phyloP scores from a whole-genome alignment of 129 eudicot species.

The Arctium lappa region DNA sequence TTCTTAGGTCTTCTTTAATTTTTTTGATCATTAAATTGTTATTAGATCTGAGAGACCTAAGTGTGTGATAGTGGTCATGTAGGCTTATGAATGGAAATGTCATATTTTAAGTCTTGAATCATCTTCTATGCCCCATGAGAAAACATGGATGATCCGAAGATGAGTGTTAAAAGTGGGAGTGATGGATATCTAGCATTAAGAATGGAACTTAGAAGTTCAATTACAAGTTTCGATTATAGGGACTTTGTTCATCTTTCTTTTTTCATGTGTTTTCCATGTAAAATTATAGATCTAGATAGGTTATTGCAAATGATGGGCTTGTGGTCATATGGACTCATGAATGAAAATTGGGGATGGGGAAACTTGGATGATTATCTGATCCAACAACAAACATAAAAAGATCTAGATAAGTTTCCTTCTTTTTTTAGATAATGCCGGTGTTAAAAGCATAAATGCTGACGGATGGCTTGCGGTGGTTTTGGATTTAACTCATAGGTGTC shows the following conservation, averaged over 20 bases:
- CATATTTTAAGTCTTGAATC: background rate
- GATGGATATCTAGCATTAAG: constrained; percentile 3
- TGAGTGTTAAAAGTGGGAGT: background rate
- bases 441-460: constrained; percentile 24
- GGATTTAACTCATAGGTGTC: constrained; percentile 6
- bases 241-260: background rate
- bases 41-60: background rate
- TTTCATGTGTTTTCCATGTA: background rate
- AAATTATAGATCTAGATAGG: constrained; percentile 5
- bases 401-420: constrained; percentile 14
- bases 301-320: constrained; percentile 2
- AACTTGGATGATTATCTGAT: background rate
- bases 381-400: constrained; percentile 7
- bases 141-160: background rate
- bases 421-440: background rate
- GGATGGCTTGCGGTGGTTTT: constrained; percentile 17
- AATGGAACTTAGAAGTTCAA: background rate
- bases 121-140: background rate
- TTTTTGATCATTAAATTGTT: background rate
- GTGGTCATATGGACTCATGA: constrained; percentile 14
- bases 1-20: background rate
- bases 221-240: background rate
- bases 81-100: background rate
- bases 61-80: background rate
- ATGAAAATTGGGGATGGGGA: background rate